Conservation (phyloP, 768 basidiomycete species). For the Chlorophyllum brunneum region DNA sequence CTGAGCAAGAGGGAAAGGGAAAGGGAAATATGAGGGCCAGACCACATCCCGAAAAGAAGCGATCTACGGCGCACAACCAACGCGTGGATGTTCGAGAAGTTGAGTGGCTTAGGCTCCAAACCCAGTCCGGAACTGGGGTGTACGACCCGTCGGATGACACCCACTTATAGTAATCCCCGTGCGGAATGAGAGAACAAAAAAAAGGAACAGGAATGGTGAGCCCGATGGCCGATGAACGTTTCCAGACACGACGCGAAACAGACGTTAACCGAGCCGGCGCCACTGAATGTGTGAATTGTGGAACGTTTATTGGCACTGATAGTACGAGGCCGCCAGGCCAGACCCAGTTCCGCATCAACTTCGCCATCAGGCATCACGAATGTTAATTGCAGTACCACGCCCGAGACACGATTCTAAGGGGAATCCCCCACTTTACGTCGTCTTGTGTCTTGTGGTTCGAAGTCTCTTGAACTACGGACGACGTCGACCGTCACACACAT, state of each 20-base stretch:
- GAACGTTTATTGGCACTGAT: background rate
- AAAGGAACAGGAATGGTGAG: background rate
- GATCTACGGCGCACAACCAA: conserved; percentile 12
- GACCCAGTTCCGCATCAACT: background rate
- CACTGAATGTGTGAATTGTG: background rate
- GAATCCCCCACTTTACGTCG: background rate
- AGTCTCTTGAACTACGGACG: conserved; percentile 5
- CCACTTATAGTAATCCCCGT: conserved; percentile 4
- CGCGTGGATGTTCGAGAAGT: conserved; percentile 9
- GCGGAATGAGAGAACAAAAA: background rate
- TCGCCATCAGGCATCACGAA: background rate
- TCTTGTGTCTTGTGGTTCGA: background rate
- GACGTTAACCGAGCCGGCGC: background rate
- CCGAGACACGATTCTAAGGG: background rate
- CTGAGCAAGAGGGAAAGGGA: background rate
- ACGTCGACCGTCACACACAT: background rate
- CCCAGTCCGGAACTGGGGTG: conserved; percentile 1
- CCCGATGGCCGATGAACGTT: background rate
- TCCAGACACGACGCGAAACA: too few species aligned
- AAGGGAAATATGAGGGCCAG: background rate
- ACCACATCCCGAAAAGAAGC: background rate
- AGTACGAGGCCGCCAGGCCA: background rate
- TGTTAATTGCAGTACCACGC: background rate
- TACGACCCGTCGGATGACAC: background rate
- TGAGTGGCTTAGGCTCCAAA: background rate